Evolutionary conservation across 75 land plant genomes (phyloP).

Genomic region (Pseudotsuga menziesii): DNA sequence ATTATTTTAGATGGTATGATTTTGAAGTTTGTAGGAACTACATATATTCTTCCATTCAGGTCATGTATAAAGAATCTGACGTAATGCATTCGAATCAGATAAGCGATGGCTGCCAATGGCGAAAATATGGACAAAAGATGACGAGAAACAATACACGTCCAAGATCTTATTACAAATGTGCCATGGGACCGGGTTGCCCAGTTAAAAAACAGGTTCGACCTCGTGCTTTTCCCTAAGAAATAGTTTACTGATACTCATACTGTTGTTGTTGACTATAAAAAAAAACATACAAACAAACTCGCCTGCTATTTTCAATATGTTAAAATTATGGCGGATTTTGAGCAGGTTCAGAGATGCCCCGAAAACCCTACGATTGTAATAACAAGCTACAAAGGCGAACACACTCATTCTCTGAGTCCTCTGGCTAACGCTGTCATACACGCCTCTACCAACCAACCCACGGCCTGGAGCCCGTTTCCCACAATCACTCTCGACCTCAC

Average conservation of each 20-base stretch:
- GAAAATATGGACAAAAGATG: slow-evolving; percentile 11
- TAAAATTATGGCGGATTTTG: too few relatives aligned
- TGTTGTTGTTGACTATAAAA: too few relatives aligned
- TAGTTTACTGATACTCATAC: too few relatives aligned
- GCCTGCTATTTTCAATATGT: too few relatives aligned
- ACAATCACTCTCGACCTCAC: slow-evolving; percentile 3
- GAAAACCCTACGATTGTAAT: neutral
- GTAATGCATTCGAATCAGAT: neutral
- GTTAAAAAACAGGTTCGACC: neutral
- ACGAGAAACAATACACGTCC: neutral
- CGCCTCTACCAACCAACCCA: neutral
- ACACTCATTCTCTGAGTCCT: neutral
- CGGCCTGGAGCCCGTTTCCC: neutral
- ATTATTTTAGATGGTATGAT: too few relatives aligned
- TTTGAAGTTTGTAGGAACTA: too few relatives aligned
- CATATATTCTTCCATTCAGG: too few relatives aligned
- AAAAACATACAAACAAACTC: too few relatives aligned
- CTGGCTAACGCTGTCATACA: neutral
- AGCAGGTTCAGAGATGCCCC: neutral
- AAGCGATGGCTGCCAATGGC: slow-evolving; percentile 5
- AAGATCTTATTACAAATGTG: slow-evolving; percentile 5
- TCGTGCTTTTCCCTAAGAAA: too few relatives aligned
- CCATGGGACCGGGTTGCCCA: neutral
- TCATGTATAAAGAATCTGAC: too few relatives aligned
- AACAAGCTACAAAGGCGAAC: neutral